phyloP scores from a whole-genome alignment of 208 protist genomes.

The Trypanosoma avium region DNA sequence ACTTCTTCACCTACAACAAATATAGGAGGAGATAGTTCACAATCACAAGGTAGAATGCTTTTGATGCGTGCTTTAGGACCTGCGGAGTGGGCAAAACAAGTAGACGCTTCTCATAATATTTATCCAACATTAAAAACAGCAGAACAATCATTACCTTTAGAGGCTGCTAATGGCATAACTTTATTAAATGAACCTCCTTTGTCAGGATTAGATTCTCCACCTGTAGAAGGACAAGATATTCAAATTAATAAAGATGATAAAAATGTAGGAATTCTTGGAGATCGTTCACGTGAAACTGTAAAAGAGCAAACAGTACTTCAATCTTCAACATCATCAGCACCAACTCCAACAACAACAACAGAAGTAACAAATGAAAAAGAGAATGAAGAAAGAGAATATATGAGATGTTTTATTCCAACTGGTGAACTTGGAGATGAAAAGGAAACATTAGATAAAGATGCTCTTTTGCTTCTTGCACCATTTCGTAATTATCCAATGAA shows the following conservation, averaged over 20 bases:
- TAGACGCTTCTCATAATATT: slow-evolving; percentile 5
- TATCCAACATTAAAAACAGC: not conserved
- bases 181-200: not conserved
- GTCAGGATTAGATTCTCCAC: not conserved
- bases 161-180: not conserved
- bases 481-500: slow-evolving; percentile 36
- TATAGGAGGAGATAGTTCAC: not conserved
- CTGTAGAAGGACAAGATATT: not conserved
- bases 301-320: too few relatives aligned
- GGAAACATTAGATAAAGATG: slow-evolving; percentile 17
- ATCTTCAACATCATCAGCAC: too few relatives aligned
- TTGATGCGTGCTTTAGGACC: slow-evolving; percentile 28
- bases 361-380: not conserved
- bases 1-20: not conserved
- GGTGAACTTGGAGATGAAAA: slow-evolving; percentile 7
- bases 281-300: not conserved
- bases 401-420: slow-evolving; percentile 30
- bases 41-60: not conserved
- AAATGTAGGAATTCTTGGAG: not conserved
- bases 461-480: slow-evolving; percentile 14
- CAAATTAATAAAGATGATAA: not conserved
- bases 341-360: not conserved
- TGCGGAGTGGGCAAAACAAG: slow-evolving; percentile 26
- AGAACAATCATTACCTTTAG: not conserved
- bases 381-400: not conserved